Percentiles rank a stretch among this genome's conserved stretches.
Conservation (phyloP, 2,329 filamentous ascomycete genomes). For the Coniochaeta prunicola region DNA sequence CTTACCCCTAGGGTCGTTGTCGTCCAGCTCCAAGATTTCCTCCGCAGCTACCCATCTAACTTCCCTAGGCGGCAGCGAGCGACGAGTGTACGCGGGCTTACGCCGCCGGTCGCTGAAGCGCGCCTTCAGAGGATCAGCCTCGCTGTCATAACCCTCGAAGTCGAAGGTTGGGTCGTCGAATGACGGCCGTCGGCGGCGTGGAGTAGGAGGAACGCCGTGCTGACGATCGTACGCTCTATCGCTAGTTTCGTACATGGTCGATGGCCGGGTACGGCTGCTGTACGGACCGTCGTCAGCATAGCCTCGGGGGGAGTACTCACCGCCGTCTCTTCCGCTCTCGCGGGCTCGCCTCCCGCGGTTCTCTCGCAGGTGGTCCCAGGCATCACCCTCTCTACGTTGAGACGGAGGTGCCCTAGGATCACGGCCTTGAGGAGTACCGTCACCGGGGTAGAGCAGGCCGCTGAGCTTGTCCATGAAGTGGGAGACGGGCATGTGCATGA, state of each 20-base stretch:
- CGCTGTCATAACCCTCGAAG: neutral
- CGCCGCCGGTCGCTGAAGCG: neutral
- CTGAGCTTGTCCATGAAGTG: too few relatives aligned
- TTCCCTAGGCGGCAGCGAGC: neutral
- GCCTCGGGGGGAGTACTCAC: neutral
- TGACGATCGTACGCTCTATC: neutral
- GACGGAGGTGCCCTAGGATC: too few relatives aligned
- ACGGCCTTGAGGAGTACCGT: too few relatives aligned
- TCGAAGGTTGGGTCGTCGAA: neutral
- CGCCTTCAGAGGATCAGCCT: neutral
- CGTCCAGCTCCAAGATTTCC: neutral
- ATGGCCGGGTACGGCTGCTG: neutral
- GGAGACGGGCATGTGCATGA: too few relatives aligned
- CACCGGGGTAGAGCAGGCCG: too few relatives aligned
- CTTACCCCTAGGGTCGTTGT: neutral
- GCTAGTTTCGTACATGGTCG: neutral
- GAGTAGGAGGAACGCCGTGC: neutral
- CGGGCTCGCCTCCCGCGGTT: neutral
- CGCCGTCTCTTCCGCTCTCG: neutral
- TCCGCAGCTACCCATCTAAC: neutral
- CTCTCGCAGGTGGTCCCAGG: neutral
- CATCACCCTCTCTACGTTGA: neutral
- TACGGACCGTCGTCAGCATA: neutral
- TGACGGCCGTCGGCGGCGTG: neutral
- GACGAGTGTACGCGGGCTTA: neutral